Base-by-base conservation (phyloP, 169 alveolate species). In the Plasmodium gallinaceum region DNA sequence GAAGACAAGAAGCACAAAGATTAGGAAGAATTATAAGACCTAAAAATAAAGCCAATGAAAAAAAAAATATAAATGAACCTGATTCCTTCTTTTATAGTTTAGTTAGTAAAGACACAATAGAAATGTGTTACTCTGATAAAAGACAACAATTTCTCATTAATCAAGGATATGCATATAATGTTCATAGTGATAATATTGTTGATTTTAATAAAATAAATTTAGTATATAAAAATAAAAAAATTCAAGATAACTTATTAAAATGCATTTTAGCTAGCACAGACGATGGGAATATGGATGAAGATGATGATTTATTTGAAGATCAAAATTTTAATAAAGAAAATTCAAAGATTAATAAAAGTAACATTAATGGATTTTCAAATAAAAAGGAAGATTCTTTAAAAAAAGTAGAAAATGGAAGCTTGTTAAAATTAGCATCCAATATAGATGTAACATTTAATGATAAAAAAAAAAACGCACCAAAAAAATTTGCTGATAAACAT, bases 1-100 rank as follows among this genome's bases (percentile, higher is more conserved):
- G 99, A 92, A 95, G 99, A 70, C 99, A 99, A 92, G 99, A 99
- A 94, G 99, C 99, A 0, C 99, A 99, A 93, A 94, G 99, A 51
- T 95, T 99, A 58, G 99, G 99, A n/a, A 97, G 99, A 75, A 98
- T 99, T 78, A 93, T 99, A 93, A 94, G 99, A 66, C 99, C 99
- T n/a, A 98, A 99, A 91, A 96, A 96, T 72, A 95, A 95, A 83
- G 88, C 93, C 7, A 95, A 95, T 71, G 95, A 96, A 57, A 96
- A 94, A 88, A 91, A 93, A 74, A 88, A 88, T 94, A 71, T 74
- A 76, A 43, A 88, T 69, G 94, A 78, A 10, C 94, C 95, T 62
- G 98, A 98, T 91, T 99, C 99, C 12, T 98, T 94, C 90, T 99
- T 98, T 93, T 99, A 98, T 94, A 97, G 99, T 42, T 94, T 99